These are phyloP conservation scores for Litchi chinensis DNA, from an alignment of 345 rosid species.

Conservation along the genomic window DNA sequence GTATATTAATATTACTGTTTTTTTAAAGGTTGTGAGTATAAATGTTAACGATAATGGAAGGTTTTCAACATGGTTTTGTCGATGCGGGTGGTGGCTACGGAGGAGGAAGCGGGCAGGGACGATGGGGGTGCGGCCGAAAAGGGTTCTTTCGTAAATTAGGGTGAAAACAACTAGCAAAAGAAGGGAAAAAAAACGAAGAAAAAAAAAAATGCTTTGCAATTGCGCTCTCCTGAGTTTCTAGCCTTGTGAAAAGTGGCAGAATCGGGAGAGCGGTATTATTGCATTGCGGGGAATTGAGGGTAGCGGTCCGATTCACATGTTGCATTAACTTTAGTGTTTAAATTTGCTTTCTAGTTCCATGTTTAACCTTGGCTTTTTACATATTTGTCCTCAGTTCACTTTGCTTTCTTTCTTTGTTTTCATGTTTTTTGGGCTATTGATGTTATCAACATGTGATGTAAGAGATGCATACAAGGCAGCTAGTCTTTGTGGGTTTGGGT, in stretches of 20 bases:
- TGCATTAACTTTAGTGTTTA: slow-evolving; percentile 23
- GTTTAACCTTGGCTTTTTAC: background rate
- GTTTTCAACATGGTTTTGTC: slow-evolving; percentile 12
- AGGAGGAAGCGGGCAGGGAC: slow-evolving; percentile 15
- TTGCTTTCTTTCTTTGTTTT: background rate
- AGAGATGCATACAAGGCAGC: slow-evolving; percentile 70
- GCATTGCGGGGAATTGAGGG: slow-evolving; percentile 96
- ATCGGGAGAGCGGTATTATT: slow-evolving; percentile 66
- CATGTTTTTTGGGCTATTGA: background rate
- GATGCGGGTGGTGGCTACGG: slow-evolving; percentile 15
- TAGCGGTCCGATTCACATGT: slow-evolving; percentile 69
- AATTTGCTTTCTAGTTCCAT: slow-evolving; percentile 18
- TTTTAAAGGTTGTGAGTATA: background rate
- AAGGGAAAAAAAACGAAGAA: slow-evolving; percentile 12
- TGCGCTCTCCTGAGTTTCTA: slow-evolving; percentile 74
- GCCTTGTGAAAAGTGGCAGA: slow-evolving; percentile 45
- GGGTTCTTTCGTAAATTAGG: slow-evolving; percentile 38
- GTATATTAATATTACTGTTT: background rate
- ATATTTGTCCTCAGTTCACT: no score
- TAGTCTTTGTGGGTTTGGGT: slow-evolving; percentile 3
- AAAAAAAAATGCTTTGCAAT: slow-evolving; percentile 57
- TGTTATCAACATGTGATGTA: slow-evolving; percentile 52
- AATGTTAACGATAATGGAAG: slow-evolving; percentile 4
- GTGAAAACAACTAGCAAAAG: slow-evolving; percentile 26
- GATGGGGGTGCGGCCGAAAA: slow-evolving; percentile 22